Evolutionary conservation across 1,139 yeast genomes (phyloP), one percentile per base, ranked within the genome.

Genomic region (Kurtzmaniella natalensis): DNA sequence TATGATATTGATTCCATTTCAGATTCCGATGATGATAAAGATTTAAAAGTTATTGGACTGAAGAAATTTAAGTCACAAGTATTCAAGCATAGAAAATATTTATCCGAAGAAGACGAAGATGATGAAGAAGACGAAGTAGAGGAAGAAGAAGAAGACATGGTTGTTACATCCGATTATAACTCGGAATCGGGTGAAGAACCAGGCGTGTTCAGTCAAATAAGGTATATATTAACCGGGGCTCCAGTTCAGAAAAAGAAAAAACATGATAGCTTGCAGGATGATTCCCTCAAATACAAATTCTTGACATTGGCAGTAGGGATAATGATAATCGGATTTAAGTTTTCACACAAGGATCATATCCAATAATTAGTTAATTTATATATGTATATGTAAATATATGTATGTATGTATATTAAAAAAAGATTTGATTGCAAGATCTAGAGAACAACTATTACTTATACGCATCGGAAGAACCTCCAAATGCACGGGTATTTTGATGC

Each of bases 281-380:
- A 69, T 44, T 53, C 58, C 18, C 53, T 69, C 41, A 66, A 62
- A 48, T 61, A 64, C 44, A 70, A 67, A 47, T 69, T 69, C 39
- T 51, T 69, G 32, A 61, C 71, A 25, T 61, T 69, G 31, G 70
- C 72, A 6, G 50, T 69, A 31, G 74, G 73, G 19, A 68, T 69
- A 6, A 53, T 64, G 41, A 63, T 69, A 26, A 52, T 69, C 33
- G 73, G 72, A 2, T 50, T 67, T 33, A 56, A 64, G 41, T 59
- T 68, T 40, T 62, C 72, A 9, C 59, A 57, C 33, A 26, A 26
- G 18, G 29, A 26, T 10, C 23, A 21, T 21, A 21, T n/a, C 23
- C 9, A 5, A 10, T 21, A 21, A 21, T 21, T 21, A 21, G 23
- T 8, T 10, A 21, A 21, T 11, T 5, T 10, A 11, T 10, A 21